phyloP scores from a whole-genome alignment of 805 yeast genomes.

The Starmera amethionina region DNA sequence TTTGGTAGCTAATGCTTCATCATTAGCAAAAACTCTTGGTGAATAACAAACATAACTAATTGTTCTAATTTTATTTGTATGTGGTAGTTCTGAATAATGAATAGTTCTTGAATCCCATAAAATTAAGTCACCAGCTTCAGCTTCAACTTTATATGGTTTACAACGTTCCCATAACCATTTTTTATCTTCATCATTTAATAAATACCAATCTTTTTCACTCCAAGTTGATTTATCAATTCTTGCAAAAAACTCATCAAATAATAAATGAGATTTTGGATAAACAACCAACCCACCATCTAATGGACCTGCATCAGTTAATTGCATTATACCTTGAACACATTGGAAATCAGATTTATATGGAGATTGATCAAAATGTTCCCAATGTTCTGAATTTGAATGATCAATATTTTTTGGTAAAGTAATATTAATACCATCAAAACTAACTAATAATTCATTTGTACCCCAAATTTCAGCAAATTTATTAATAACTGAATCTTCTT shows the following conservation, averaged over 20 bases:
- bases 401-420: slow-evolving; percentile 16
- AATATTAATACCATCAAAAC: slow-evolving; percentile 23
- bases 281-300: slow-evolving; percentile 23
- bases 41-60: slow-evolving; percentile 21
- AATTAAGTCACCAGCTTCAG: slow-evolving; percentile 25
- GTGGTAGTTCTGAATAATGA: slow-evolving; percentile 23
- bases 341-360: slow-evolving; percentile 20
- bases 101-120: slow-evolving; percentile 25
- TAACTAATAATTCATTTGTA: slow-evolving; percentile 23
- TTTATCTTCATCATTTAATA: slow-evolving; percentile 10
- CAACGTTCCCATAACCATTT: slow-evolving; percentile 21
- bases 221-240: slow-evolving; percentile 15
- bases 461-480: slow-evolving; percentile 22
- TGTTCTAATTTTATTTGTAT: slow-evolving; percentile 19
- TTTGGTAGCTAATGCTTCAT: slow-evolving; percentile 14
- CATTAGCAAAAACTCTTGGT: slow-evolving; percentile 24
- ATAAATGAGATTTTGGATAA: slow-evolving; percentile 11
- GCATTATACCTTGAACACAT: slow-evolving; percentile 26
- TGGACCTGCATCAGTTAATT: slow-evolving; percentile 16
- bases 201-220: slow-evolving; percentile 10
- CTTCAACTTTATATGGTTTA: slow-evolving; percentile 19
- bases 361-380: slow-evolving; percentile 27
- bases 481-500: slow-evolving; percentile 19
- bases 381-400: slow-evolving; percentile 5
- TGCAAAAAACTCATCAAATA: slow-evolving; percentile 10